Conservation (phyloP, 768 basidiomycete genomes). For the Hydnum rufescens region DNA sequence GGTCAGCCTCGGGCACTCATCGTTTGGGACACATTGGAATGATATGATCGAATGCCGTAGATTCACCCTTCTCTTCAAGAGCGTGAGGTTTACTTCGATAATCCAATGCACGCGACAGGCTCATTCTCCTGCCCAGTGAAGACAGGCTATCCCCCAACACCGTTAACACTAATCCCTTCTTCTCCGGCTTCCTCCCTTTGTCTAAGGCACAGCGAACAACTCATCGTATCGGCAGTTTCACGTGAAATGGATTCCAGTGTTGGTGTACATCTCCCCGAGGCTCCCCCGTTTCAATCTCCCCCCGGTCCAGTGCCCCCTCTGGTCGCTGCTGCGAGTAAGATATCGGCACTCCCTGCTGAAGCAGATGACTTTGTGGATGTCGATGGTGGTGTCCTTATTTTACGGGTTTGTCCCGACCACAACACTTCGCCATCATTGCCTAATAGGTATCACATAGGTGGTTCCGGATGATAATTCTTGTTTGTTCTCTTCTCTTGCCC, state of each 20-base stretch:
- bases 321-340: constrained; percentile 11
- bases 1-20: not conserved
- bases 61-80: constrained; percentile 64
- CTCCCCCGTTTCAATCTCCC: constrained; percentile 3
- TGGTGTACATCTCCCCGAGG: not conserved
- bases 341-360: constrained; percentile 8
- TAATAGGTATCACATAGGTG: constrained; percentile 23
- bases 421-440: not conserved
- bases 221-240: constrained; percentile 49
- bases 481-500: constrained; percentile 69
- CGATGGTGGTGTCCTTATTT: constrained; percentile 49
- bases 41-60: constrained; percentile 15
- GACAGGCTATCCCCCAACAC: constrained; percentile 14
- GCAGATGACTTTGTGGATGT: constrained; percentile 35
- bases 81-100: constrained; percentile 27
- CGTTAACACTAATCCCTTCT: constrained; percentile 33
- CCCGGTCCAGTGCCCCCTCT: constrained; percentile 5
- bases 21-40: not conserved
- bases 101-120: not conserved
- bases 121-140: constrained; percentile 30
- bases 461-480: constrained; percentile 98
- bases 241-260: too few species aligned
- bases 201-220: constrained; percentile 59
- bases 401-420: constrained; percentile 29
- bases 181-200: constrained; percentile 60